phyloP scores from a whole-genome alignment of 83 land plant species.

The Picea engelmannii region DNA sequence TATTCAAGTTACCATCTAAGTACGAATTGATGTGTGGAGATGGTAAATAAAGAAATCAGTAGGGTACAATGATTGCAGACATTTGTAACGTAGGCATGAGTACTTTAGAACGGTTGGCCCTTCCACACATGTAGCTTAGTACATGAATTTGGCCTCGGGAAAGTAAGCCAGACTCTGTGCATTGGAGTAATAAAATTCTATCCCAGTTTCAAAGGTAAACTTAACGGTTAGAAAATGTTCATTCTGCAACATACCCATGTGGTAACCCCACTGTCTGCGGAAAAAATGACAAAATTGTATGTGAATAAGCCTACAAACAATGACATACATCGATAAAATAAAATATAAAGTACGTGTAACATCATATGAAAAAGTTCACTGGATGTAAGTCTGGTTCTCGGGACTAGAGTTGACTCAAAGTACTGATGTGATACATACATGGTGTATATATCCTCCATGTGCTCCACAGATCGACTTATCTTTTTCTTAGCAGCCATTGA shows the following conservation, averaged over 20 bases:
- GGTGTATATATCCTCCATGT: neutral
- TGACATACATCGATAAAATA: neutral
- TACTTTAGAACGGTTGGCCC: too few species aligned
- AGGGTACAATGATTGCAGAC: too few species aligned
- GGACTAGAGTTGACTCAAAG: conserved; percentile 4
- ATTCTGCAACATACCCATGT: neutral
- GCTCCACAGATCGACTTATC: neutral
- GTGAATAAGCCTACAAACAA: too few species aligned
- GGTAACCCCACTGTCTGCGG: neutral
- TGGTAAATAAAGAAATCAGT: too few species aligned
- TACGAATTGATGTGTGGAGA: too few species aligned
- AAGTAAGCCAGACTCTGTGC: too few species aligned
- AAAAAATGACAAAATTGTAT: neutral
- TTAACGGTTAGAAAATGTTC: neutral
- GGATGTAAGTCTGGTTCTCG: neutral
- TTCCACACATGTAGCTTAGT: too few species aligned
- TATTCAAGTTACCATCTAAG: too few species aligned
- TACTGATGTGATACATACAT: neutral
- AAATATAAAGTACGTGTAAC: neutral
- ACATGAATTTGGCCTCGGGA: too few species aligned
- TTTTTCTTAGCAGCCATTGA: neutral
- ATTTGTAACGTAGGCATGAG: too few species aligned
- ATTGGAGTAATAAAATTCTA: too few species aligned
- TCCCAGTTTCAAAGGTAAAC: too few species aligned
- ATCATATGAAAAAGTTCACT: neutral